These are phyloP conservation scores for Nicotiana obtusifolia DNA, from an alignment of 257 asterid species.

Conservation along the genomic window DNA sequence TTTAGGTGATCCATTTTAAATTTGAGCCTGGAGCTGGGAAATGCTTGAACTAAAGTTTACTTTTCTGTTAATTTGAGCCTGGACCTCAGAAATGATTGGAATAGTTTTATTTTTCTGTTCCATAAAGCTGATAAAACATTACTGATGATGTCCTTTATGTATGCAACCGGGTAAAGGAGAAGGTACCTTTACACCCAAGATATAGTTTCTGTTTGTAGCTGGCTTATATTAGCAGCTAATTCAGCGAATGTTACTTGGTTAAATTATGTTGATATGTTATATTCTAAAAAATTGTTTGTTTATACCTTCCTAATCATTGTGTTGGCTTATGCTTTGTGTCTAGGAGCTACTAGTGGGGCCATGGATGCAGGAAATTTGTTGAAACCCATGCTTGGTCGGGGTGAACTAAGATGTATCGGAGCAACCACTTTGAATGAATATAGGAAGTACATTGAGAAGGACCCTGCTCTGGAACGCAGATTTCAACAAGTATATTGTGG, in stretches of 20 bases:
- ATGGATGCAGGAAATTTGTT: slow-evolving; percentile 93
- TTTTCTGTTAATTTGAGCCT: neutral
- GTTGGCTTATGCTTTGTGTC: slow-evolving; percentile 10
- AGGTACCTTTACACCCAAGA: neutral
- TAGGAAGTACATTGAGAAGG: slow-evolving; percentile 88
- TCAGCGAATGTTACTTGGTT: neutral
- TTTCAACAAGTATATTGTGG: slow-evolving; percentile 93
- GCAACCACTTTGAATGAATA: slow-evolving; percentile 90
- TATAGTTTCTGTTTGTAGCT: neutral
- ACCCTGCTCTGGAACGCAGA: slow-evolving; percentile 91
- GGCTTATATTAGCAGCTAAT: neutral
- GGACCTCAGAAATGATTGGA: slow-evolving; percentile 8
- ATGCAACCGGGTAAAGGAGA: neutral
- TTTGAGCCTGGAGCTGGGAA: neutral
- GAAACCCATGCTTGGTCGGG: slow-evolving; percentile 95
- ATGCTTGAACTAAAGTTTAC: neutral
- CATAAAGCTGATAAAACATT: neutral
- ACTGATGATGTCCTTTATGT: neutral
- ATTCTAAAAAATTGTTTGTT: neutral
- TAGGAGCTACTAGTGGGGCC: slow-evolving; percentile 85
- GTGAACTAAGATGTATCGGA: slow-evolving; percentile 90
- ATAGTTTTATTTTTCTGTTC: neutral
- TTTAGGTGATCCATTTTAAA: neutral
- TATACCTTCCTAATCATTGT: neutral
- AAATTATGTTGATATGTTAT: neutral